These are phyloP conservation scores for Abelmoschus esculentus DNA, from an alignment of 345 rosid genomes.

Conservation along the genomic window DNA sequence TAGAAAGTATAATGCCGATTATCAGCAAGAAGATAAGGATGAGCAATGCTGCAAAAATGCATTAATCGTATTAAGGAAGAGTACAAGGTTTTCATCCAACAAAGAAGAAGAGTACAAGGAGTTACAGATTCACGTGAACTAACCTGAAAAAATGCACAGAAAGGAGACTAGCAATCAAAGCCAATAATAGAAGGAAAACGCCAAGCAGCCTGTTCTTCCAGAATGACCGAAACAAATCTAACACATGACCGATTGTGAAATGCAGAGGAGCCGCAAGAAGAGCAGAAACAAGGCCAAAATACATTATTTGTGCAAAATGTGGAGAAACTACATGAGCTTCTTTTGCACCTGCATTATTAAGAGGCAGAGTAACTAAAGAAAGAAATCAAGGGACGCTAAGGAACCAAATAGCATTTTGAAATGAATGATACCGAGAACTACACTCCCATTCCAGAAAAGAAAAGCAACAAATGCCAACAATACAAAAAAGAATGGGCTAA, in stretches of 20 bases:
- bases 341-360: slow-evolving; percentile 3
- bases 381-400: not conserved
- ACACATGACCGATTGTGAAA: slow-evolving; percentile 38
- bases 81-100: not conserved
- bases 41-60: slow-evolving; percentile 63
- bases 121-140: slow-evolving; percentile 6
- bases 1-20: slow-evolving; percentile 94
- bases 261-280: slow-evolving; percentile 61
- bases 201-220: slow-evolving; percentile 39
- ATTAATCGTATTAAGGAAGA: slow-evolving; percentile 17
- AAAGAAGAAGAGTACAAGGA: slow-evolving; percentile 1
- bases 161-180: slow-evolving; percentile 42
- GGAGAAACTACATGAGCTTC: slow-evolving; percentile 5
- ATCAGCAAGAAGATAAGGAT: slow-evolving; percentile 92
- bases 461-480: slow-evolving; percentile 53
- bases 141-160: slow-evolving; percentile 84
- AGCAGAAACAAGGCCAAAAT: slow-evolving; percentile 63
- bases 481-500: slow-evolving; percentile 57
- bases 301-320: slow-evolving; percentile 77
- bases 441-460: slow-evolving; percentile 76
- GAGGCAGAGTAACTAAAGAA: not conserved
- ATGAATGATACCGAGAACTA: slow-evolving; percentile 71
- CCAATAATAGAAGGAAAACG: slow-evolving; percentile 32
- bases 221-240: slow-evolving; percentile 33
- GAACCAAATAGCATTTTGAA: not conserved